phyloP scores from a whole-genome alignment of 139 green algal genomes.

The Chlamydomonas incerta region DNA sequence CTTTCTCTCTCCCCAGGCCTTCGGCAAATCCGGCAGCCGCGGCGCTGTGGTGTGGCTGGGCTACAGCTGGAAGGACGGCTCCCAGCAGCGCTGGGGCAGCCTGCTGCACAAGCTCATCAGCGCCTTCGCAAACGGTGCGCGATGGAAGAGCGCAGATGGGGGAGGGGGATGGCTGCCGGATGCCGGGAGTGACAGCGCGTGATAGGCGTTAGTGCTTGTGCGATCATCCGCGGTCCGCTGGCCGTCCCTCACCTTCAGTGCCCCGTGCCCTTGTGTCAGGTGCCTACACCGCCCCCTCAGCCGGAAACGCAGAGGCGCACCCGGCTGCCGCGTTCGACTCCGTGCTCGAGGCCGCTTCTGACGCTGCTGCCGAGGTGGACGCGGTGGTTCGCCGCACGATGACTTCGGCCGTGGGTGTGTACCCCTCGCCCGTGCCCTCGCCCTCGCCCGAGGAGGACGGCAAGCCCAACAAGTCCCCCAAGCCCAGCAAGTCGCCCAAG shows the following conservation, averaged over 20 bases:
- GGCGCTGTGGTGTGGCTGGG: constrained; percentile 33
- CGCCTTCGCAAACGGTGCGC: background rate
- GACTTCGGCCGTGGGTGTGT: too few relatives aligned
- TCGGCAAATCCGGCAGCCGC: background rate
- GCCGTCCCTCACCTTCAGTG: background rate
- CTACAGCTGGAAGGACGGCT: constrained; percentile 34
- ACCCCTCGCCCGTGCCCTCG: too few relatives aligned
- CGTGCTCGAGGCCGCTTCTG: background rate
- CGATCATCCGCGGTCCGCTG: too few relatives aligned
- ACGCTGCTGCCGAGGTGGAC: background rate
- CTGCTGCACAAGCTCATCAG: constrained; percentile 19
- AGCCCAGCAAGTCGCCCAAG: too few relatives aligned
- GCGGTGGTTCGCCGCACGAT: background rate
- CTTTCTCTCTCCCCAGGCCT: background rate
- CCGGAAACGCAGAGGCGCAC: background rate
- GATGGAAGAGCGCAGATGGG: too few relatives aligned
- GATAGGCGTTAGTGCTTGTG: too few relatives aligned
- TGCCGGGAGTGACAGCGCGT: too few relatives aligned
- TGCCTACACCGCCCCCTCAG: background rate
- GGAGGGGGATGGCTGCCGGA: too few relatives aligned
- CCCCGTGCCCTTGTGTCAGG: background rate
- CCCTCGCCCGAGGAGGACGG: too few relatives aligned
- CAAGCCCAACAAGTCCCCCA: too few relatives aligned
- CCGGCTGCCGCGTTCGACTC: background rate
- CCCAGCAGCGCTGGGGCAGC: constrained; percentile 10